phyloP scores from a whole-genome alignment of 1,284 basidiomycete genomes.

The Ceratobasidium sp. region DNA sequence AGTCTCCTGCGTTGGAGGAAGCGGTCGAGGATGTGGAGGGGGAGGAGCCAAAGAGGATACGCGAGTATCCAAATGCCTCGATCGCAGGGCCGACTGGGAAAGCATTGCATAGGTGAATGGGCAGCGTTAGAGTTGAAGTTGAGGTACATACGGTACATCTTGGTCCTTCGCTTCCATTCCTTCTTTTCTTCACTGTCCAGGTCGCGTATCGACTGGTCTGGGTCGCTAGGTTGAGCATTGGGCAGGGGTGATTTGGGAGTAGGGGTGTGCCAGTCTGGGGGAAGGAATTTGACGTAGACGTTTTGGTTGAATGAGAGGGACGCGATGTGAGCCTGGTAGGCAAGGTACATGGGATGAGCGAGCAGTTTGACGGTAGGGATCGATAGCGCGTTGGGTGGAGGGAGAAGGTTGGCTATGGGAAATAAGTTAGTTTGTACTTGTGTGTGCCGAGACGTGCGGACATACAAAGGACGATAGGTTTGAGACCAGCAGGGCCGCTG shows the following conservation, averaged over 20 bases:
- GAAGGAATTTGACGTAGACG: conserved; percentile 81
- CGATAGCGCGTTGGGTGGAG: conserved; percentile 81
- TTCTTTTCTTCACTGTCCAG: conserved; percentile 67
- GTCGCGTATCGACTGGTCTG: conserved; percentile 57
- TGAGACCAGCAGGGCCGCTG: conserved; percentile 10
- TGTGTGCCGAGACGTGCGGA: conserved; percentile 51
- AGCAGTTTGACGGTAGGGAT: conserved; percentile 81
- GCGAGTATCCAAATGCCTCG: conserved; percentile 70
- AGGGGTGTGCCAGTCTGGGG: conserved; percentile 77
- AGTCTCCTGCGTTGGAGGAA: conserved; percentile 68
- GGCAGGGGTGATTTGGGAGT: conserved; percentile 66
- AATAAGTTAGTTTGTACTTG: conserved; percentile 46
- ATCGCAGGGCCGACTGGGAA: conserved; percentile 78
- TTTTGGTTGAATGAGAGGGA: conserved; percentile 81
- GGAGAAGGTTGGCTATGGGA: conserved; percentile 79
- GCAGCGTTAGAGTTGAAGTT: not conserved
- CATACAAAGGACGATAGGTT: conserved; percentile 79
- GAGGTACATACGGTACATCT: conserved; percentile 84
- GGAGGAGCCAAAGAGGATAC: conserved; percentile 68
- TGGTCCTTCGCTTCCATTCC: conserved; percentile 85
- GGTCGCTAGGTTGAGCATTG: conserved; percentile 26
- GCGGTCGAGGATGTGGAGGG: conserved; percentile 61
- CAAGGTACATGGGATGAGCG: conserved; percentile 76
- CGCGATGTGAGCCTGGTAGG: conserved; percentile 80
- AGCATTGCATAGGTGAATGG: not conserved